Evolutionary conservation across 2,329 filamentous ascomycete species (phyloP), one percentile per base, ranked within the genome.

Genomic region (Botrytis sinoallii): DNA sequence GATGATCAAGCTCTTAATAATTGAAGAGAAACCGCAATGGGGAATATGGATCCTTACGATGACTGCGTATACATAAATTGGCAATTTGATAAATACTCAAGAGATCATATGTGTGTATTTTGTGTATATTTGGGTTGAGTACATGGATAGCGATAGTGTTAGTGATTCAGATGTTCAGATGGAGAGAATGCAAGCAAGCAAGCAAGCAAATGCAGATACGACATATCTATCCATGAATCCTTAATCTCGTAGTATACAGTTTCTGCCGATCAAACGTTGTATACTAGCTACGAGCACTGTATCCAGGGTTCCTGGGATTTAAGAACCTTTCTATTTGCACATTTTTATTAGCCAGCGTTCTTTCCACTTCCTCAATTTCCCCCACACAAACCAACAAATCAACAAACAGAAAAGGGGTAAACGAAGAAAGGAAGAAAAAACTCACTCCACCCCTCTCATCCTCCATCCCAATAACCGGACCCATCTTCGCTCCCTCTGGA

Each of bases 371-470:
- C n/a, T 32, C 40, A 42, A 42, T 42, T 42, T 5, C 10, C n/a
- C 14, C n/a, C 6, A 4, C 29, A 18, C n/a, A n/a, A 52, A 12
- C 4, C 6, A 9, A n/a, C 1, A 6, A 29, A 29, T 2, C 16
- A 29, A 32, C n/a, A 14, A 18, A 29, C 22, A 18, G 1, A 20
- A 59, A 55, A 42, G 10, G 22, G 22, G 25, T 12, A 7, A n/a
- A 3, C 7, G 44, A 20, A 59, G 2, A 9, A 25, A 42, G 40
- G 14, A n/a, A 4, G 38, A 44, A n/a, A 40, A 32, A 38, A 63
- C 72, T 73, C 46, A 73, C 72, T 22, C 44, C 55, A 44, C 66
- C 72, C 66, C 72, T 70, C 65, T 70, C 72, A 65, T 70, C 67
- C 72, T 73, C 64, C 66, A 73, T 65, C 22, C 67, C 71, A 59